These are phyloP conservation scores for Trypanosomatidae sp. DNA, from an alignment of 208 protist species.

Conservation along the genomic window DNA sequence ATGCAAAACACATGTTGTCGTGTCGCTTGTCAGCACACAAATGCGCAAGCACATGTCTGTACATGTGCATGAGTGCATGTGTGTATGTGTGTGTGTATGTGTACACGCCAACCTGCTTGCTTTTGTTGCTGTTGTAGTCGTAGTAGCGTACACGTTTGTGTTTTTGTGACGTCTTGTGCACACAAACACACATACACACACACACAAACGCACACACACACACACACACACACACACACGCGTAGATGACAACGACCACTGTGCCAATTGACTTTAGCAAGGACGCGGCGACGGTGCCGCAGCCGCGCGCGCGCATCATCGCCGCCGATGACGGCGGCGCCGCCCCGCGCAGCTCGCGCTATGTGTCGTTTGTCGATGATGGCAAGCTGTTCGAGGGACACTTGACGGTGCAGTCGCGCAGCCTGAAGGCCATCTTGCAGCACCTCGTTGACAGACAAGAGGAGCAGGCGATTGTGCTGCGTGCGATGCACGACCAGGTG, in stretches of 20 bases:
- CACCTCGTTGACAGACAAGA: slow-evolving; percentile 48
- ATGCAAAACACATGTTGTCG: too few relatives aligned
- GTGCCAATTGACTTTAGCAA: slow-evolving; percentile 6
- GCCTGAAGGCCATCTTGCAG: slow-evolving; percentile 73
- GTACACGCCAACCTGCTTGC: too few relatives aligned
- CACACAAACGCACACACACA: too few relatives aligned
- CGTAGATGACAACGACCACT: slow-evolving; percentile 1
- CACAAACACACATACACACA: too few relatives aligned
- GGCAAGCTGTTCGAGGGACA: slow-evolving; percentile 86
- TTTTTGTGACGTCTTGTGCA: too few relatives aligned
- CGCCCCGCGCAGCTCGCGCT: slow-evolving; percentile 24
- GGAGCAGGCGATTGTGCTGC: slow-evolving; percentile 65
- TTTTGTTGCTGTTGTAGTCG: too few relatives aligned
- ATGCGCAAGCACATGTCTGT: too few relatives aligned
- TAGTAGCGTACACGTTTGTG: too few relatives aligned
- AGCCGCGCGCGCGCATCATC: slow-evolving; percentile 2
- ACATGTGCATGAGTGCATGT: too few relatives aligned
- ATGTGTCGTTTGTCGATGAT: slow-evolving; percentile 64
- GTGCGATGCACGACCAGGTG: slow-evolving; percentile 74
- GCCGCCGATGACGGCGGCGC: slow-evolving; percentile 12
- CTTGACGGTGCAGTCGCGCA: slow-evolving; percentile 71
- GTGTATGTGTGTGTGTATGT: too few relatives aligned
- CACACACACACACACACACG: too few relatives aligned
- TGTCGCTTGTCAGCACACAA: too few relatives aligned
- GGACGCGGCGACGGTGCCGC: slow-evolving; percentile 5